Evolutionary conservation across 805 yeast species (phyloP).

Genomic region (Teunomyces stri): DNA sequence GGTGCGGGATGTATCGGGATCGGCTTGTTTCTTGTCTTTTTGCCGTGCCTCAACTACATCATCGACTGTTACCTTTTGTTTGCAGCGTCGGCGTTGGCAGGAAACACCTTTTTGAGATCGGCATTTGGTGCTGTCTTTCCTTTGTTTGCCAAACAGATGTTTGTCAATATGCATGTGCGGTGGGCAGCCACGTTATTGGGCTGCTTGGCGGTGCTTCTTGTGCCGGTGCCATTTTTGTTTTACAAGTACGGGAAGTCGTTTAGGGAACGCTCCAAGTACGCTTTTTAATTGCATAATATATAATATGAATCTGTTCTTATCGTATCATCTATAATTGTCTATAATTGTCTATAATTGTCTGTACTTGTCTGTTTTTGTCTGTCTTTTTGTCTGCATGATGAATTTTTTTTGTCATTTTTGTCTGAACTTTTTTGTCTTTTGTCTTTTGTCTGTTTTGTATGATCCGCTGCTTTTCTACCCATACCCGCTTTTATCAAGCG

Average conservation of each 20-base stretch:
- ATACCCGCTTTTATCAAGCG: conserved; percentile 1
- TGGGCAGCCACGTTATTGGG: conserved; percentile 60
- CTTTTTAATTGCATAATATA: conserved; percentile 6
- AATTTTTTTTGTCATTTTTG: neutral
- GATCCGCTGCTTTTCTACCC: neutral
- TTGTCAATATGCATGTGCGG: conserved; percentile 45
- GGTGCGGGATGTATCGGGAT: conserved; percentile 41
- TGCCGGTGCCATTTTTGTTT: conserved; percentile 58
- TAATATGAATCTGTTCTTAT: neutral
- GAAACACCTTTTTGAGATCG: conserved; percentile 59
- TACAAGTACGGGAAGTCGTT: conserved; percentile 41
- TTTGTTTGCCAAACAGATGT: conserved; percentile 53
- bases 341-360: too few species aligned
- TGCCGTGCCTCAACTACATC: conserved; percentile 57
- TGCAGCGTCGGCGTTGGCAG: conserved; percentile 67
- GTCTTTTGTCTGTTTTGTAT: neutral
- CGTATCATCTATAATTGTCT: neutral
- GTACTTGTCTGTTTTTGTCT: too few species aligned
- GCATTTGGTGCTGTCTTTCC: conserved; percentile 63
- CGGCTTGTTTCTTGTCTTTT: conserved; percentile 57
- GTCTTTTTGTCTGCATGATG: too few species aligned
- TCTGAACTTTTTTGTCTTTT: neutral
- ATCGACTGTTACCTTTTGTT: conserved; percentile 57
- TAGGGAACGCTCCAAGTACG: conserved; percentile 18
- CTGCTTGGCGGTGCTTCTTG: conserved; percentile 46